Evolutionary conservation across 2,329 filamentous ascomycete species (phyloP), one percentile per base, ranked within the genome.

Genomic region (Cordyceps tenuipes): DNA sequence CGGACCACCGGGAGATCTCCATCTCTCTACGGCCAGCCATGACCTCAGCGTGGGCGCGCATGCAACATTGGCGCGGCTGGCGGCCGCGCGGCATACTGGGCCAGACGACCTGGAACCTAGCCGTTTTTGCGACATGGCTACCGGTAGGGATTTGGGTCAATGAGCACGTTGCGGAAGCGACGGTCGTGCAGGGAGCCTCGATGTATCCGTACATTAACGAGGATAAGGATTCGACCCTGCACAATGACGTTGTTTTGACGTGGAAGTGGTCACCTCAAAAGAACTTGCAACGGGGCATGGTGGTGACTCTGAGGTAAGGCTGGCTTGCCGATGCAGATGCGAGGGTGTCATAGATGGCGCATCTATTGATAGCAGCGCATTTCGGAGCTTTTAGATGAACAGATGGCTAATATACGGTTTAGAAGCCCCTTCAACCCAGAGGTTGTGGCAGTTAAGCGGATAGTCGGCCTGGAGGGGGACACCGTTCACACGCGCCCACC

Each of bases 391-490:
- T 62, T 52, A 15, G 29, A 41, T 52, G 31, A 26, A 17, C 9
- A 21, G 1, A 17, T 9, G 17, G 10, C 57, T 59, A n/a, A 59
- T 31, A n/a, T 47, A 50, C 19, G 21, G 39, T 26, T 62, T 64
- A 91, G 88, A 70, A 90, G 84, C 53, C 91, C 92, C 0, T 75
- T 80, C 15, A 81, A 88, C 62, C 88, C 91, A 0, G 84, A 90
- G 34, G 78, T 82, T 23, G 77, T 86, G 47, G 84, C 84, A 0
- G 83, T 97, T 39, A 99, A 99, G 76, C 81, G 94, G 46, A 82
- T 99, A 12, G 79, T 97, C 29, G 94, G 83, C 0, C 68, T 97
- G 4, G 86, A 88, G 57, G 91, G 92, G 10, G 93, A 97, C 69
- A 77, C 83, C 1, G 84, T 97, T 34, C 79, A 77, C 59, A 88